Evolutionary conservation across 495 filamentous ascomycete genomes (phyloP), one percentile per base, ranked within the genome.

Genomic region (Neurospora terricola): DNA sequence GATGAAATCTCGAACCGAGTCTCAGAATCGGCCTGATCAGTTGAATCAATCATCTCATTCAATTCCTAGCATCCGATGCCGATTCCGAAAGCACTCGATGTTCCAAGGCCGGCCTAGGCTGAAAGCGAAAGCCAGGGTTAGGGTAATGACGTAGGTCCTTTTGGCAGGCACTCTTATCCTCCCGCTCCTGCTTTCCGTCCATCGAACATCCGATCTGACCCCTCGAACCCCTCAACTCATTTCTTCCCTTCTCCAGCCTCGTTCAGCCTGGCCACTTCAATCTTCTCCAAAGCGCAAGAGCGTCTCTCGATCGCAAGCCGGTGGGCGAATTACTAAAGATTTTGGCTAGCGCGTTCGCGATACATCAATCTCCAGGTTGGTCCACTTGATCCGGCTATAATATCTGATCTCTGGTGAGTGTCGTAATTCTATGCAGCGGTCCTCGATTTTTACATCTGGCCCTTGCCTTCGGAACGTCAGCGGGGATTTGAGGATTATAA

Each of bases 81-180:
- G 54, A 7, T 5, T 34, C 1, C 8, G 54, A 1, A 34, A 34
- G 23, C 54, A 9, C 23, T 27, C 7, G 6, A 1, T 66, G 27
- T 3, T 66, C 14, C 1, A 30, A 9, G 2, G 23, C 9, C 54
- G 2, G 23, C 34, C 27, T 4, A 34, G 8, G 27, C 14, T 66
- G 54, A 14, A 62, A 16, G 14, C 6, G 14, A 2, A 40, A 39
- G 5, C 30, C 8, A 62, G 73, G 75, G 73, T 75, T 76, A 76
- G 75, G 75, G 75, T 71, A 70, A 76, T 75, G 75, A 75, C 73
- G 73, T 75, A 71, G 59, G 23, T 21, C 59, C 9, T 68, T 68
- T 59, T 72, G 30, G 48, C 36, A 42, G 54, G 71, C 70, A 34
- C 16, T 71, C 23, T 42, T 43, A 14, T 48, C n/a, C 16, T 43